These are phyloP conservation scores for Fusarium tricinctum DNA, from an alignment of 2,329 filamentous ascomycete genomes.

Conservation along the genomic window DNA sequence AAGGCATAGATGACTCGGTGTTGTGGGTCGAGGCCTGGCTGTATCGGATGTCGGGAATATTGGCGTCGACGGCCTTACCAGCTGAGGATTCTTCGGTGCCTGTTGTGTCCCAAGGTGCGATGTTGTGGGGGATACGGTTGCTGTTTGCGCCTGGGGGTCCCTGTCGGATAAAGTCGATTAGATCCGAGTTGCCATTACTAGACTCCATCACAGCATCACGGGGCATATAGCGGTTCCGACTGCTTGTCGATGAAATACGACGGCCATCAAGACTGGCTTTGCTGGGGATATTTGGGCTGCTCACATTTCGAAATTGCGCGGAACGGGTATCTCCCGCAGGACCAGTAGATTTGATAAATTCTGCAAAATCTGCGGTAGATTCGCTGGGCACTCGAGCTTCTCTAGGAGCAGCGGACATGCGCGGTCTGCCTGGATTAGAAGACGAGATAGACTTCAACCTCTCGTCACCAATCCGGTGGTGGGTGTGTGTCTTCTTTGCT, in stretches of 20 bases:
- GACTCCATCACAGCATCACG: slow-evolving; percentile 76
- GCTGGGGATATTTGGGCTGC: slow-evolving; percentile 49
- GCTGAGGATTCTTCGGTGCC: slow-evolving; percentile 81
- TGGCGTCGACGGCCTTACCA: slow-evolving; percentile 66
- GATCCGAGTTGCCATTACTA: slow-evolving; percentile 80
- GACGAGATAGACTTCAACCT: slow-evolving; percentile 44
- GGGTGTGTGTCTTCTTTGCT: slow-evolving; percentile 50
- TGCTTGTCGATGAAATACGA: slow-evolving; percentile 57
- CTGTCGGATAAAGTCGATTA: slow-evolving; percentile 95
- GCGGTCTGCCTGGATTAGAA: slow-evolving; percentile 40
- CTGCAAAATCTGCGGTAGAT: slow-evolving; percentile 84
- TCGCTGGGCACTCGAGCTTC: slow-evolving; percentile 80
- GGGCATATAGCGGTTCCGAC: slow-evolving; percentile 73
- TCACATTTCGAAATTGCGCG: slow-evolving; percentile 55
- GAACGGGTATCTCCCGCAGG: slow-evolving; percentile 66
- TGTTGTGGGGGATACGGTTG: slow-evolving; percentile 81
- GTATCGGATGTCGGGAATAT: slow-evolving; percentile 68
- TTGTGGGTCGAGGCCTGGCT: slow-evolving; percentile 69
- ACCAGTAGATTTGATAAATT: slow-evolving; percentile 90
- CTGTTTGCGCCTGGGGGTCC: slow-evolving; percentile 76
- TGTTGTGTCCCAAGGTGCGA: slow-evolving; percentile 87
- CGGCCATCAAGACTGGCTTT: slow-evolving; percentile 58
- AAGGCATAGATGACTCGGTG: slow-evolving; percentile 70
- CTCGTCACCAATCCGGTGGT: slow-evolving; percentile 40
- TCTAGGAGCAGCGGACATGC: slow-evolving; percentile 64